A percentile compares a stretch with the other conserved stretches of the same genome.
Evolutionary conservation across 2,329 filamentous ascomycete species (phyloP).

Genomic region (Nemania sp.): DNA sequence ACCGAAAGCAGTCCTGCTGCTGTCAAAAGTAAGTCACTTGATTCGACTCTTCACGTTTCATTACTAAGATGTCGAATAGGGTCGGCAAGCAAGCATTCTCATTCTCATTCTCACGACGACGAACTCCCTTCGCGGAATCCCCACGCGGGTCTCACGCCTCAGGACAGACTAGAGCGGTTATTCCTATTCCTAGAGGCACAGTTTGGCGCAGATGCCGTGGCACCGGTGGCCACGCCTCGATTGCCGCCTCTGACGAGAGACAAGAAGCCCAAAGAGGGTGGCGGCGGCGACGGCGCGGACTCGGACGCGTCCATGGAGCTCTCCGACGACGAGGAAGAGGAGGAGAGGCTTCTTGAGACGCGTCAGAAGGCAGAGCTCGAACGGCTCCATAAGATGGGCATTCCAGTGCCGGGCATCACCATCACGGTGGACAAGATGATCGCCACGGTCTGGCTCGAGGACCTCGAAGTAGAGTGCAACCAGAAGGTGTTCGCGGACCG

Average conservation of each 20-base stretch:
- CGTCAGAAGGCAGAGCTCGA: conserved; percentile 71
- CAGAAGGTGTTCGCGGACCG: conserved; percentile 81
- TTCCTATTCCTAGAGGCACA: conserved; percentile 97
- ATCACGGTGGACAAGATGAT: conserved; percentile 87
- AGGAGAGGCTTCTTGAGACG: conserved; percentile 54
- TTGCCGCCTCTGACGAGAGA: conserved; percentile 48
- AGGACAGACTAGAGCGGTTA: conserved; percentile 80
- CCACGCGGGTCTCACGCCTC: conserved; percentile 71
- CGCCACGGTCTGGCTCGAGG: conserved; percentile 90
- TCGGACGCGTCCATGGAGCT: conserved; percentile 45
- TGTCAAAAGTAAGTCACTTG: conserved; percentile 72
- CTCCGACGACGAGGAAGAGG: conserved; percentile 44
- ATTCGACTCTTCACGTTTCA: not conserved
- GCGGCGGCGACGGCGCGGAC: conserved; percentile 42
- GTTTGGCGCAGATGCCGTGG: conserved; percentile 83
- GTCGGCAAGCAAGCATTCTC: conserved; percentile 62
- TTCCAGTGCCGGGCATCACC: conserved; percentile 86
- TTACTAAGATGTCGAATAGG: conserved; percentile 46
- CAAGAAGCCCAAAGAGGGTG: conserved; percentile 40
- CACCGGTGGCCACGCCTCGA: conserved; percentile 72
- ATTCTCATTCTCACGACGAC: conserved; percentile 54
- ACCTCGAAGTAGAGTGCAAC: conserved; percentile 83
- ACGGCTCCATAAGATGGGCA: conserved; percentile 79
- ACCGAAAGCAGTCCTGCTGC: conserved; percentile 94
- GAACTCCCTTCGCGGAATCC: conserved; percentile 64